Evolutionary conservation across 2,329 filamentous ascomycete species (phyloP).

Genomic region (Epichloe baconii): DNA sequence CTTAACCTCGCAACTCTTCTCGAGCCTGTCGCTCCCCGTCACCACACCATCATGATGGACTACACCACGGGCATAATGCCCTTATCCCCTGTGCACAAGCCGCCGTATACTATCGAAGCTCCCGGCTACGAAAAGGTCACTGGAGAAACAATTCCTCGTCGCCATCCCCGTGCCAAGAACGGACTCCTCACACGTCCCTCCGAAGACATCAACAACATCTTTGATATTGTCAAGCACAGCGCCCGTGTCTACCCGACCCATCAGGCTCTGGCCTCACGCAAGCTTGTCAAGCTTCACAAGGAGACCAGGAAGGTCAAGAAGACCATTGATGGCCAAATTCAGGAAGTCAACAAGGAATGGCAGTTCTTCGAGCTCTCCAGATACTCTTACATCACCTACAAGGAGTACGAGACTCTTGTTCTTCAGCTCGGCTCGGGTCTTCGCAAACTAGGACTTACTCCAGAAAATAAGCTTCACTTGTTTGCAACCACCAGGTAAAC

Average conservation of each 20-base stretch:
- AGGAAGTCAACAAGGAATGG: slow-evolving; percentile 82
- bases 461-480: slow-evolving; percentile 59
- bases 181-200: slow-evolving; percentile 52
- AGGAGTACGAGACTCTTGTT: slow-evolving; percentile 61
- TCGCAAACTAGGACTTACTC: slow-evolving; percentile 57
- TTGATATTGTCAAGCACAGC: slow-evolving; percentile 61
- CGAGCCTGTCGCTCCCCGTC: not conserved
- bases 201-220: slow-evolving; percentile 61
- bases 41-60: slow-evolving; percentile 10
- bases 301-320: slow-evolving; percentile 88
- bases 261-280: slow-evolving; percentile 56
- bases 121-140: slow-evolving; percentile 53
- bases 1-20: not conserved
- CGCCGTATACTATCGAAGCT: slow-evolving; percentile 63
- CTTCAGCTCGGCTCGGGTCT: slow-evolving; percentile 60
- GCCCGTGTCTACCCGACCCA: slow-evolving; percentile 50
- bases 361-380: slow-evolving; percentile 72
- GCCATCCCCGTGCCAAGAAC: slow-evolving; percentile 59
- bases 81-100: slow-evolving; percentile 48
- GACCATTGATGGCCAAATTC: slow-evolving; percentile 66
- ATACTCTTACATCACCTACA: slow-evolving; percentile 66
- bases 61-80: slow-evolving; percentile 34
- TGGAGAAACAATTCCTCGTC: slow-evolving; percentile 75
- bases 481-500: slow-evolving; percentile 70
- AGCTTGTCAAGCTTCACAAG: slow-evolving; percentile 62